Conservation (phyloP, 75 land plant genomes). For the Pinus taeda region DNA sequence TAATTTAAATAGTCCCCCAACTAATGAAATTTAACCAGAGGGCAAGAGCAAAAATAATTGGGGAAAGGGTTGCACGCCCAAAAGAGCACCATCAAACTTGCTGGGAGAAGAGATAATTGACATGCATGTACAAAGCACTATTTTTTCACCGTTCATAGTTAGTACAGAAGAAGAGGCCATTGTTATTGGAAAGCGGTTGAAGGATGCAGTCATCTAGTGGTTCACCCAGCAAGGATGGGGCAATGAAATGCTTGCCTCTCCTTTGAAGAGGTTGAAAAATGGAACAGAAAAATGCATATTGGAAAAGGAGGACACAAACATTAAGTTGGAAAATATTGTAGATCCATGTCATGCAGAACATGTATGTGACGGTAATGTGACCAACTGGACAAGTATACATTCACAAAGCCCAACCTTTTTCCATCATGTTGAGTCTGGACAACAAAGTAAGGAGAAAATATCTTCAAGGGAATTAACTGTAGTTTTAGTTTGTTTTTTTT, state of each 20-base stretch:
- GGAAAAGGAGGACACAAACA: background rate
- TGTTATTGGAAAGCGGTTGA: background rate
- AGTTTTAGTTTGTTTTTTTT: too few species aligned
- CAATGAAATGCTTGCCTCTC: background rate
- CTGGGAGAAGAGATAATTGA: background rate
- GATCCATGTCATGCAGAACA: background rate
- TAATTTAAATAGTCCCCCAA: background rate
- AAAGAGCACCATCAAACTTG: slow-evolving; percentile 6
- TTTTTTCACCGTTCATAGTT: background rate
- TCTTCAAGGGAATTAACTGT: too few species aligned
- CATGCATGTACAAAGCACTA: background rate
- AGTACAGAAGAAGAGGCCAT: background rate
- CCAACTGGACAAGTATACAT: background rate
- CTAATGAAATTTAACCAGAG: slow-evolving; percentile 4
- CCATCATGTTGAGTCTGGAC: background rate
- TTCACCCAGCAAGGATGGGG: background rate
- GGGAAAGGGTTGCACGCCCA: slow-evolving; percentile 6
- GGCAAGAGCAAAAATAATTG: background rate
- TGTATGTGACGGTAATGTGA: background rate
- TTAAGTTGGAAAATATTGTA: background rate
- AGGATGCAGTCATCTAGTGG: background rate
- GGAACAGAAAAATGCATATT: background rate
- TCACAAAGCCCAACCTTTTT: background rate
- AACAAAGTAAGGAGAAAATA: background rate
- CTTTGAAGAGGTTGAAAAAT: slow-evolving; percentile 5